Conservation (phyloP, 2,329 filamentous ascomycete genomes). For the Fonsecaea pugnacius region DNA sequence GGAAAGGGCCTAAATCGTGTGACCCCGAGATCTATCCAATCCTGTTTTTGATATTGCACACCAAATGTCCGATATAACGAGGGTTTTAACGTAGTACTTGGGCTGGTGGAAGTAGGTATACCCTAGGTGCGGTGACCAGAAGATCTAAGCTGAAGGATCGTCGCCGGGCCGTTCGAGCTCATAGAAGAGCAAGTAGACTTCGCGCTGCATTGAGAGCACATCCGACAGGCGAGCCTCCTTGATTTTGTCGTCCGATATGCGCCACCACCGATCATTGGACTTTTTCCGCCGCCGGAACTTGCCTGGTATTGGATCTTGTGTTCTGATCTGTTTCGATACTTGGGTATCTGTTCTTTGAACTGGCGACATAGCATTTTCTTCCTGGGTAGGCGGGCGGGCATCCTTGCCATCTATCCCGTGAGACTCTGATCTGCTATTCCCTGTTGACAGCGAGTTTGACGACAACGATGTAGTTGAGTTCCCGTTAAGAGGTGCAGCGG, state of each 20-base stretch:
- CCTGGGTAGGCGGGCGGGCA: background rate
- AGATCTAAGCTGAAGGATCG: slow-evolving; percentile 25
- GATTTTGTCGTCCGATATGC: slow-evolving; percentile 95
- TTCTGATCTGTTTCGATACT: slow-evolving; percentile 32
- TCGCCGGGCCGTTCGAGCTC: slow-evolving; percentile 68
- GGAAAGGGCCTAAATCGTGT: background rate
- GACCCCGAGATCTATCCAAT: background rate
- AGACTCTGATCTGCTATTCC: slow-evolving; percentile 31
- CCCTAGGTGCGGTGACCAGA: background rate
- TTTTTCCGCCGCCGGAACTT: slow-evolving; percentile 62
- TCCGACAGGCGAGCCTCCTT: slow-evolving; percentile 92
- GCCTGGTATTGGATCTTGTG: slow-evolving; percentile 38
- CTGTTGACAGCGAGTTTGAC: slow-evolving; percentile 27
- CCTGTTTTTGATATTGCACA: background rate
- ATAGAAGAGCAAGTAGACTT: slow-evolving; percentile 96
- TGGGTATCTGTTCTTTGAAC: slow-evolving; percentile 33
- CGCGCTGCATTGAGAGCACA: slow-evolving; percentile 88
- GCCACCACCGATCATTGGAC: slow-evolving; percentile 83
- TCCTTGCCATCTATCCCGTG: slow-evolving; percentile 19
- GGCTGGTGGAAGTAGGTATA: background rate
- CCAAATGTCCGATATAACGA: slow-evolving; percentile 1
- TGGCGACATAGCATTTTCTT: slow-evolving; percentile 17
- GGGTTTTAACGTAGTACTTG: background rate
- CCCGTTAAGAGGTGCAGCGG: slow-evolving; percentile 39
- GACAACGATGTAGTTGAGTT: slow-evolving; percentile 34